Percentiles rank a stretch among this genome's conserved stretches.
Conservation (phyloP, 768 basidiomycete species). For the Mrakia hoshinonis region DNA sequence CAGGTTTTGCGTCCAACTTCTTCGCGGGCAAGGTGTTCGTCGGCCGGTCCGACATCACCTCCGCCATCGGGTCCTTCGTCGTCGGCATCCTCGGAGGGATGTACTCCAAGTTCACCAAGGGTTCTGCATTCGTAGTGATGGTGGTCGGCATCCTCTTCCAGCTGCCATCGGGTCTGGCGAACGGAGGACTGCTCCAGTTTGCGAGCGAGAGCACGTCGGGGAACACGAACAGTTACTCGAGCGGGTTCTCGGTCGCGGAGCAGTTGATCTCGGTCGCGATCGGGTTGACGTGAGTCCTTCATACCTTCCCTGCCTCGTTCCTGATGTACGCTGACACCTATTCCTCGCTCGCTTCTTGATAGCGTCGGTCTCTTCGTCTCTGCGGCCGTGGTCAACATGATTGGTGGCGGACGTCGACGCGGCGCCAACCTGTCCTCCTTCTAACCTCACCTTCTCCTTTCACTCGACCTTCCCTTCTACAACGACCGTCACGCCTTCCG, state of each 20-base stretch:
- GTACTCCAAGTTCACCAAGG: conserved; percentile 63
- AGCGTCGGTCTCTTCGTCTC: conserved; percentile 70
- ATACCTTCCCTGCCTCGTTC: neutral
- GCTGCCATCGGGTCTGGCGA: conserved; percentile 70
- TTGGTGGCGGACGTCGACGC: conserved; percentile 42
- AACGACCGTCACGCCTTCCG: too few relatives aligned
- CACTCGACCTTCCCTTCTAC: too few relatives aligned
- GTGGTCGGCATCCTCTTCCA: conserved; percentile 54
- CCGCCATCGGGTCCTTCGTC: conserved; percentile 62
- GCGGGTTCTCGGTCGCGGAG: conserved; percentile 63
- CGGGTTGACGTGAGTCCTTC: conserved; percentile 43
- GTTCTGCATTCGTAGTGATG: conserved; percentile 69
- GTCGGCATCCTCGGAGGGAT: conserved; percentile 72
- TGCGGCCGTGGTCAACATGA: conserved; percentile 42
- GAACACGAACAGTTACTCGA: conserved; percentile 48
- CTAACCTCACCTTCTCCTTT: conserved; percentile 29
- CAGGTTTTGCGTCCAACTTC: conserved; percentile 56
- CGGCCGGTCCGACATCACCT: conserved; percentile 65
- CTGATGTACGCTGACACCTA: neutral
- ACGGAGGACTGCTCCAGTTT: conserved; percentile 58
- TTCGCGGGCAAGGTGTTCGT: conserved; percentile 53
- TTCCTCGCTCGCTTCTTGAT: conserved; percentile 39
- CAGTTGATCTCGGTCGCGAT: conserved; percentile 54
- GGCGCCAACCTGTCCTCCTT: conserved; percentile 44
- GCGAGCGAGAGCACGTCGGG: conserved; percentile 37